These are phyloP conservation scores for Pichia nakasei DNA, from an alignment of 805 yeast species.

Conservation along the genomic window DNA sequence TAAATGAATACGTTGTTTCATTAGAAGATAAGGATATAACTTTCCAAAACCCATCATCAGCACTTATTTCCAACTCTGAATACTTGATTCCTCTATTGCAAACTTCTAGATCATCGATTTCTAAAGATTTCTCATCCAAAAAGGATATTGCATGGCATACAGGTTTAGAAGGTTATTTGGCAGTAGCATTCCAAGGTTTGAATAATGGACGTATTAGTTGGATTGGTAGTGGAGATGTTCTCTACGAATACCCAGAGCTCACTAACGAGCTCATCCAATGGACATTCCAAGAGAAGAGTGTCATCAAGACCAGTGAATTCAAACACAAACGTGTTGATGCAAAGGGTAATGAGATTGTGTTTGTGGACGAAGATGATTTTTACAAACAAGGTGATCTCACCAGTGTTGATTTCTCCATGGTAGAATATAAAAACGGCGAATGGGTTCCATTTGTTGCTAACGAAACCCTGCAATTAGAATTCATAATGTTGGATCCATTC, in stretches of 20 bases:
- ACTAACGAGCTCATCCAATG: constrained; percentile 48
- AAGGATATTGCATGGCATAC: constrained; percentile 57
- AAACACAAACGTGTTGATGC: constrained; percentile 39
- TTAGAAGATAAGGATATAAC: constrained; percentile 3
- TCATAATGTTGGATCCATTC: constrained; percentile 91
- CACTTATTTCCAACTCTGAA: constrained; percentile 62
- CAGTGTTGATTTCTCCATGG: constrained; percentile 42
- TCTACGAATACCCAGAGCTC: constrained; percentile 37
- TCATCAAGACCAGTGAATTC: constrained; percentile 47
- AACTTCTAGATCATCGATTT: constrained; percentile 58
- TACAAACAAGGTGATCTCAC: constrained; percentile 76
- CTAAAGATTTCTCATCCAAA: constrained; percentile 23
- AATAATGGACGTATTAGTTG: constrained; percentile 72
- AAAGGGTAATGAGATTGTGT: constrained; percentile 2
- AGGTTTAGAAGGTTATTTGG: constrained; percentile 70
- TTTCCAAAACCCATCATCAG: constrained; percentile 45
- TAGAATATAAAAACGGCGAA: constrained; percentile 33
- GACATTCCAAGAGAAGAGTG: constrained; percentile 64
- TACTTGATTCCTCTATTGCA: constrained; percentile 59
- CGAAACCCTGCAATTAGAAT: constrained; percentile 61
- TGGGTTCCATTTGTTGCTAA: constrained; percentile 57
- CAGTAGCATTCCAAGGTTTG: constrained; percentile 71
- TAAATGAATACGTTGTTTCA: constrained; percentile 21
- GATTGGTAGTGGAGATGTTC: constrained; percentile 56
- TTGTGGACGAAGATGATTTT: constrained; percentile 29